Evolutionary conservation across 495 filamentous ascomycete genomes (phyloP).

Genomic region (Talaromyces proteolyticus): DNA sequence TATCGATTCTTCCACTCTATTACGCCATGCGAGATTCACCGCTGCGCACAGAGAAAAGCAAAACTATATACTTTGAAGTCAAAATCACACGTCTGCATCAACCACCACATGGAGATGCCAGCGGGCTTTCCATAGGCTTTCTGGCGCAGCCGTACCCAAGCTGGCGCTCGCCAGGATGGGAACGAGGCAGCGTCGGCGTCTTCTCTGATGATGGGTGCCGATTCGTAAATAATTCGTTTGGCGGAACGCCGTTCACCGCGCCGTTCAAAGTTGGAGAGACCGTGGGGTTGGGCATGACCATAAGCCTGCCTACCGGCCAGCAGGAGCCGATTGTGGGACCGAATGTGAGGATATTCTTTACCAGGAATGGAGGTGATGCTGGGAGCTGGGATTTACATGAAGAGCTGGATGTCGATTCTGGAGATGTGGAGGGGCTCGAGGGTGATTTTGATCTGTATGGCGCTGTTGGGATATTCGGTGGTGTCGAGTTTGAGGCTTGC

Average conservation of each 20-base stretch:
- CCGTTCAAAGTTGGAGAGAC: conserved; percentile 48
- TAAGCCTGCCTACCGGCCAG: conserved; percentile 36
- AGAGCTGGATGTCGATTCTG: conserved; percentile 64
- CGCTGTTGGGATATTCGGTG: conserved; percentile 71
- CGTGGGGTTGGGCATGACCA: conserved; percentile 67
- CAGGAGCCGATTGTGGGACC: conserved; percentile 6
- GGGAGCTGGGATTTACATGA: conserved; percentile 83
- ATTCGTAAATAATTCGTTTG: conserved; percentile 82
- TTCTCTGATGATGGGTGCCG: conserved; percentile 87
- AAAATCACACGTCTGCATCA: conserved; percentile 39
- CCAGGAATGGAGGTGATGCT: conserved; percentile 56
- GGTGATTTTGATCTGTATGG: conserved; percentile 77
- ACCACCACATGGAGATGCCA: conserved; percentile 35
- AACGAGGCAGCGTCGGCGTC: conserved; percentile 76
- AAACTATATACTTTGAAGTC: conserved; percentile 78
- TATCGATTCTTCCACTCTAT: conserved; percentile 72
- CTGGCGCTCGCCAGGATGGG: conserved; percentile 89
- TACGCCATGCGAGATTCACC: conserved; percentile 64
- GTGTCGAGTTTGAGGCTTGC: conserved; percentile 63
- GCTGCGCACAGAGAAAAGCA: conserved; percentile 41
- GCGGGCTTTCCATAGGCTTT: conserved; percentile 72
- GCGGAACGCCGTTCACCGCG: conserved; percentile 68
- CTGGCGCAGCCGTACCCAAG: conserved; percentile 75
- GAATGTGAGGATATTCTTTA: conserved; percentile 69
- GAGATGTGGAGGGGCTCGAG: conserved; percentile 67